Percentiles rank a stretch among this genome's conserved stretches.
phyloP scores from a whole-genome alignment of 2,329 filamentous ascomycete species.

The Ceratocystis harringtonii region DNA sequence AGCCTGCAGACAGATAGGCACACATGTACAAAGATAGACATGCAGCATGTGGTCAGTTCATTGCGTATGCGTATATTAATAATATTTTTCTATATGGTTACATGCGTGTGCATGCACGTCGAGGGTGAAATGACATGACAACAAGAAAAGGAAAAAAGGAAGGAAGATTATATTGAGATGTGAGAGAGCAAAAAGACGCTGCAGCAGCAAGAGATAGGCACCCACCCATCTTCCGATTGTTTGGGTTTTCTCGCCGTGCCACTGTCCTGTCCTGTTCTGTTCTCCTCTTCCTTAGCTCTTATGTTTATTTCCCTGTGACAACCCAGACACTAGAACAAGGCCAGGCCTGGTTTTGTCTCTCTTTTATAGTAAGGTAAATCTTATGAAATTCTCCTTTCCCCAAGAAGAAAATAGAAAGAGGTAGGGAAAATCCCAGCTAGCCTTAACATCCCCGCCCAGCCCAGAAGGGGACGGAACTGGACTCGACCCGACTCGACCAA shows the following conservation, averaged over 20 bases:
- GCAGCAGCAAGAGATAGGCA: neutral
- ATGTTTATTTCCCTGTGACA: neutral
- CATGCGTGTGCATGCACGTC: neutral
- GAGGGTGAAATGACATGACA: neutral
- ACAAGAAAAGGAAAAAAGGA: neutral
- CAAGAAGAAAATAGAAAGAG: neutral
- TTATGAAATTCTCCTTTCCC: neutral
- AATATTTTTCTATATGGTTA: neutral
- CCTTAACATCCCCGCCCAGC: slow-evolving; percentile 3
- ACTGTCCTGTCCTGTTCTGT: neutral
- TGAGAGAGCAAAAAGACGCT: neutral
- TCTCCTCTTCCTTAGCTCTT: neutral
- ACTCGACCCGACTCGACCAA: neutral
- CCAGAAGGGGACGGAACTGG: slow-evolving; percentile 1
- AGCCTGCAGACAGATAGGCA: neutral
- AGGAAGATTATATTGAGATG: neutral
- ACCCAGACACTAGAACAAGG: neutral
- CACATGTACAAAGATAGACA: neutral
- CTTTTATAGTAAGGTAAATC: neutral
- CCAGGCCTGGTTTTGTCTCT: neutral
- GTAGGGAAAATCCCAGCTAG: slow-evolving; percentile 1
- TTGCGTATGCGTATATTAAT: slow-evolving; percentile 1
- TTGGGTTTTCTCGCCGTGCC: neutral
- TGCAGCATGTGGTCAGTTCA: neutral
- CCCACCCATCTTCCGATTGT: neutral